These are phyloP conservation scores for Mimosa bimucronata DNA, from an alignment of 306 rosid genomes.

Conservation along the genomic window DNA sequence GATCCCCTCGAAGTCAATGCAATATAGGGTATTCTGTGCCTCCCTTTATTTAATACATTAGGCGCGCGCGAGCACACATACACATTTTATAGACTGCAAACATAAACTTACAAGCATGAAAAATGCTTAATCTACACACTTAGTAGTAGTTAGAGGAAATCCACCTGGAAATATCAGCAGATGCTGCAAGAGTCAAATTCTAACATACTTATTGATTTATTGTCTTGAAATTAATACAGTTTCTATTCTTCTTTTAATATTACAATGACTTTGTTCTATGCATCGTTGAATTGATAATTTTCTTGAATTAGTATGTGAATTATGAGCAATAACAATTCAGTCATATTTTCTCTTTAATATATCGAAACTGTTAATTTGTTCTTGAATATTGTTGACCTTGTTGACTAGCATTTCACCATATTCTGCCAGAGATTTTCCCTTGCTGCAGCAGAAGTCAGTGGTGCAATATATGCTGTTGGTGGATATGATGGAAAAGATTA, in stretches of 20 bases:
- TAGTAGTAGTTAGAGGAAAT: neutral
- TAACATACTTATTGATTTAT: neutral
- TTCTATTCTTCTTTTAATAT: neutral
- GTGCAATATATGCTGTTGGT: slow-evolving; percentile 10
- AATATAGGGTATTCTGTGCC: slow-evolving; percentile 34
- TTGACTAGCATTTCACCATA: slow-evolving; percentile 4
- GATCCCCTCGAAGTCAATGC: slow-evolving; percentile 48
- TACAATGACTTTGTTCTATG: neutral
- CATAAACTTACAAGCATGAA: neutral
- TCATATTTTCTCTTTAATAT: neutral
- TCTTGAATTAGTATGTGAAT: neutral
- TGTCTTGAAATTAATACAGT: neutral
- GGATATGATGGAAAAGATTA: neutral
- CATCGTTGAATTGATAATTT: neutral
- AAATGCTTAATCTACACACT: neutral
- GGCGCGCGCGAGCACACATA: no score
- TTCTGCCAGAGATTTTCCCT: neutral
- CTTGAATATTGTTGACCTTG: slow-evolving; percentile 2
- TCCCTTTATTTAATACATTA: neutral
- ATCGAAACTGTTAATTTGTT: neutral
- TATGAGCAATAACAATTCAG: neutral
- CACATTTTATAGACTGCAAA: neutral
- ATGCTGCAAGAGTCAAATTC: neutral
- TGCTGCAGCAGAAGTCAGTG: neutral
- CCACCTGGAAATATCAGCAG: neutral